A percentile compares a stretch with the other conserved stretches of the same genome.
These are phyloP conservation scores for Xylariaceae sp. DNA, from an alignment of 2,329 filamentous ascomycete genomes.

Conservation along the genomic window DNA sequence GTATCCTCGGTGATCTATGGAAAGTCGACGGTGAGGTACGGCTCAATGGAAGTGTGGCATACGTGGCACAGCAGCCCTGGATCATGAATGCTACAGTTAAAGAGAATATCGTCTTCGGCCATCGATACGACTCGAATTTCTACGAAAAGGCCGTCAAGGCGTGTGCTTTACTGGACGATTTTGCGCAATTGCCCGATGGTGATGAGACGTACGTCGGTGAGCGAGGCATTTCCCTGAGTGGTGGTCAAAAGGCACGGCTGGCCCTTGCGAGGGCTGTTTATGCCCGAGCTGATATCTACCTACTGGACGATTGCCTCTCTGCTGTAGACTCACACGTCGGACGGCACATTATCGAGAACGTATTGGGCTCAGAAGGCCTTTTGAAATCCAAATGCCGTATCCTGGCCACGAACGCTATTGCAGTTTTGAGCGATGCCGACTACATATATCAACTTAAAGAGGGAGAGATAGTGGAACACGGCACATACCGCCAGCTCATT, in stretches of 20 bases:
- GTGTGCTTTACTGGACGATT: conserved; percentile 87
- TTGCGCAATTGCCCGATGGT: conserved; percentile 86
- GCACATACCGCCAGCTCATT: conserved; percentile 85
- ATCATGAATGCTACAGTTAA: conserved; percentile 97
- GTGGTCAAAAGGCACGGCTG: conserved; percentile 91
- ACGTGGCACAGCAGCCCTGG: conserved; percentile 91
- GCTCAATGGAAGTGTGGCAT: conserved; percentile 78
- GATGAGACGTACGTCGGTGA: conserved; percentile 97
- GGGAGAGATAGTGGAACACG: conserved; percentile 77
- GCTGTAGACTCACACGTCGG: conserved; percentile 99
- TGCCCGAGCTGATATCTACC: conserved; percentile 90
- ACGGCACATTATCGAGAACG: conserved; percentile 88
- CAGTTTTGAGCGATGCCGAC: conserved; percentile 83
- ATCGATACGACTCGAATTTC: conserved; percentile 88
- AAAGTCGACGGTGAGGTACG: conserved; percentile 81
- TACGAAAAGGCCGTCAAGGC: conserved; percentile 91
- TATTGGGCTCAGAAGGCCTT: conserved; percentile 80
- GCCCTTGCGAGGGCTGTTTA: conserved; percentile 93
- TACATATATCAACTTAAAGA: conserved; percentile 83
- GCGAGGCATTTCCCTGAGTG: conserved; percentile 90
- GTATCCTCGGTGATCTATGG: conserved; percentile 86
- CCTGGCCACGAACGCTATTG: conserved; percentile 90
- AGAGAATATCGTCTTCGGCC: conserved; percentile 95
- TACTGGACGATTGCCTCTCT: conserved; percentile 90
- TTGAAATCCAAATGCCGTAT: conserved; percentile 84